Base-by-base conservation (phyloP, 1,139 yeast species). In the Kodamaea alishanica region DNA sequence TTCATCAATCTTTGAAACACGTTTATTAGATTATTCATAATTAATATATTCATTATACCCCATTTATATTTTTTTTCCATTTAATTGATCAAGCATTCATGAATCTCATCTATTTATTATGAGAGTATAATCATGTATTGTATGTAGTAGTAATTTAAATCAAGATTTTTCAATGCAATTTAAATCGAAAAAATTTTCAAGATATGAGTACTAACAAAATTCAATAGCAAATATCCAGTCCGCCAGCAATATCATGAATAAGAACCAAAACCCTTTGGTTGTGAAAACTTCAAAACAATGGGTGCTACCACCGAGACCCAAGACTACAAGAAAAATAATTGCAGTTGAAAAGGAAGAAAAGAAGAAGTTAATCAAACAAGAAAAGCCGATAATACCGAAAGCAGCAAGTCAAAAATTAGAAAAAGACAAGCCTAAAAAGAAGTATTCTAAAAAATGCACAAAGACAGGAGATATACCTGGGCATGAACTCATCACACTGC, bases 281-380 rank as follows among this genome's bases (percentile, higher is more conserved):
- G 49, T 48, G 26, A 43, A 44, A 32, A 54, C 60, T 1, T 53
- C 58, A 32, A 56, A 52, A 39, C 51, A 54, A 32, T 56, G 60
- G 60, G 59, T 55, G 38, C 51, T 56, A 34, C 60, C 60, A 20
- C 60, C 60, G n/a, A 40, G 59, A 26, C 58, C 59, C 27, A 54
- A 53, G 30, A 55, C 56, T 15, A 51, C 56, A 27, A 51, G 58
- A 32, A 54, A 53, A 39, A 49, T 51, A 30, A 49, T 49, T 20
- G 37, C 36, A 8, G 40, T 24, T 6, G 36, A 38, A 34, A 33
- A 32, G 33, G 27, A 28, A 12, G 33, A 40, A 28, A 44, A 43
- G 7, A 36, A 35, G 31, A 40, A 39, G 6, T 8, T 8, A 10
- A 8, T 20, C 30, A 33, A 33, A 26, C 9, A 9, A 9, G 35